Evolutionary conservation across 176 grass and related monocot genomes (phyloP), one percentile per base, ranked within the genome.

Genomic region (Paspalum vaginatum): DNA sequence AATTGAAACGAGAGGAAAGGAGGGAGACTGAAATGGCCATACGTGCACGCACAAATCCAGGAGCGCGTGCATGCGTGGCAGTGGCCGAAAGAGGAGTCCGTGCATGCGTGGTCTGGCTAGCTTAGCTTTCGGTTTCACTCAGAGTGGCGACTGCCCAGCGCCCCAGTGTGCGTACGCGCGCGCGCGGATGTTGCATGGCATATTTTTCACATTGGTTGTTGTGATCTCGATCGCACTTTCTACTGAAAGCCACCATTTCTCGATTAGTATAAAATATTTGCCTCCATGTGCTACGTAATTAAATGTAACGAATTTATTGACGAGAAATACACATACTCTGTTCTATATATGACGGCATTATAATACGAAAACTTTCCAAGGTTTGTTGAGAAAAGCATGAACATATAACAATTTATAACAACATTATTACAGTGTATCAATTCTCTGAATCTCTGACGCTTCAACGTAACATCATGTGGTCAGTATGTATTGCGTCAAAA

Each of bases 401-500:
- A 32, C 32, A 32, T 32, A 3, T 32, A 32, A 32, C 32, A 32
- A 3, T 32, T 32, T 32, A 32, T 32, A 32, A 3, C 32, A 32
- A 32, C 2, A 32, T 32, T 32, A 32, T 32, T 32, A 32, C 32
- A 32, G 32, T 32, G 32, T 32, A 32, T 50, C 5, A 12, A 37
- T n/a, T 25, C 56, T 12, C 25, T 15, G 24, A 61, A 45, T n/a
- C 20, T 14, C 12, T 7, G 9, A 48, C 18, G 51, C 40, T 58
- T 69, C 75, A 78, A 16, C 58, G 32, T 32, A 32, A 32, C 32
- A 10, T 54, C 58, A 54, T 15, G 25, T 15, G 4, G 41, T 14
- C 51, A 27, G 68, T 80, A 50, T 74, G 32, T 32, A 32, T 32
- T 80, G 39, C 77, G 66, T 52, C 50, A 66, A 80, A 79, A 65